Percentiles rank a stretch among this genome's conserved stretches.
These are phyloP conservation scores for Trichoderma harzianum DNA, from an alignment of 2,329 filamentous ascomycete species.

Conservation along the genomic window DNA sequence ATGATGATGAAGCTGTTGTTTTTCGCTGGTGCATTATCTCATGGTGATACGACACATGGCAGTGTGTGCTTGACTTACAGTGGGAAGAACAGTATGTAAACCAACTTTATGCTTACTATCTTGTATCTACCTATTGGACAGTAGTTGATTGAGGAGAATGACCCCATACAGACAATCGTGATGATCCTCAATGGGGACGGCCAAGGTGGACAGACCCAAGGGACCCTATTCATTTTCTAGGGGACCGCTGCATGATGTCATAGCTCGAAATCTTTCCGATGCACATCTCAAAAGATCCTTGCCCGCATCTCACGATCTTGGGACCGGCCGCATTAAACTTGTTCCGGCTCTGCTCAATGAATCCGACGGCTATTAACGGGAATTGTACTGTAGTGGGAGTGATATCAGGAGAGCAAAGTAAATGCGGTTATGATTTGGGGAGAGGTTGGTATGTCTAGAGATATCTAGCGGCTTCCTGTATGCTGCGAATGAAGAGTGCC, in stretches of 20 bases:
- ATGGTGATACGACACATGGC: background rate
- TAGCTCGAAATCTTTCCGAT: background rate
- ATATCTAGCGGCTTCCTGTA: background rate
- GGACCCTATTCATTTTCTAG: background rate
- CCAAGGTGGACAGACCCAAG: too few species aligned
- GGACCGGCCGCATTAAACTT: slow-evolving; percentile 2
- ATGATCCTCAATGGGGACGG: background rate
- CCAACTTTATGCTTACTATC: too few species aligned
- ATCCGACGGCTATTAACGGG: background rate
- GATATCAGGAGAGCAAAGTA: background rate
- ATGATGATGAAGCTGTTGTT: background rate
- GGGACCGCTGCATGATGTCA: background rate
- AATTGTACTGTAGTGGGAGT: background rate
- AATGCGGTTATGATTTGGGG: background rate
- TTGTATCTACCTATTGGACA: too few species aligned
- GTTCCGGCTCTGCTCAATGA: background rate
- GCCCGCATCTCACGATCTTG: background rate
- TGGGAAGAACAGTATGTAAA: too few species aligned
- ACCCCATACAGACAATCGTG: background rate
- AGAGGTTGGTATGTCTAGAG: background rate
- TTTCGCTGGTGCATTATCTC: background rate
- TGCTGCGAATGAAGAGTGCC: background rate
- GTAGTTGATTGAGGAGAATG: background rate
- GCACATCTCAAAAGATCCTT: background rate
- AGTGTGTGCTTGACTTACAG: background rate